Evolutionary conservation across 345 rosid genomes (phyloP).

Genomic region (Mercurialis annua): DNA sequence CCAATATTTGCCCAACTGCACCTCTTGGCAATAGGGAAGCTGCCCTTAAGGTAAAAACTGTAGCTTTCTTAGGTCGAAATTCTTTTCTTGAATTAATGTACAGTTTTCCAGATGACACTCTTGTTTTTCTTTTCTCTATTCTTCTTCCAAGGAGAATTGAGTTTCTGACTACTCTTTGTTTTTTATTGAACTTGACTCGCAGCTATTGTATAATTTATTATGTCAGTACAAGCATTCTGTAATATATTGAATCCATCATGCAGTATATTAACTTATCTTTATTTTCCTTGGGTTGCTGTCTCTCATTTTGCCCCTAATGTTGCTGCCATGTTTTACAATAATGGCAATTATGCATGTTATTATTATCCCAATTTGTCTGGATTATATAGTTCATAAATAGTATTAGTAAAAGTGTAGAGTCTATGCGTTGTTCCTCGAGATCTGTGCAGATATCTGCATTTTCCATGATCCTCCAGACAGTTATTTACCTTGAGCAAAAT

Average conservation of each 20-base stretch:
- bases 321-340: not conserved
- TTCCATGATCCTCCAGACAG: not conserved
- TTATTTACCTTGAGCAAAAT: conserved; percentile 9
- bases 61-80: not conserved
- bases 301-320: not conserved
- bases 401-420: not conserved
- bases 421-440: not conserved
- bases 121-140: not conserved
- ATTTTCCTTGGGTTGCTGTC: not conserved
- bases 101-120: not conserved
- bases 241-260: not conserved
- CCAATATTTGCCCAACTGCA: conserved; percentile 69
- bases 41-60: conserved; percentile 62
- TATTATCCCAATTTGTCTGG: not conserved
- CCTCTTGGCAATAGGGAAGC: conserved; percentile 88
- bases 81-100: not conserved
- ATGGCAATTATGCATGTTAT: not conserved
- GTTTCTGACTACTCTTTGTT: not conserved
- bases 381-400: not conserved
- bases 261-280: not conserved
- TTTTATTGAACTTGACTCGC: not conserved
- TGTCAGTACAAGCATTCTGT: not conserved
- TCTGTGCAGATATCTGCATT: not conserved
- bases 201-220: not conserved
- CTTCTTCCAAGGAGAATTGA: not conserved